Base-by-base conservation (phyloP, 2,329 filamentous ascomycete genomes). In the Colletotrichum abscissum region DNA sequence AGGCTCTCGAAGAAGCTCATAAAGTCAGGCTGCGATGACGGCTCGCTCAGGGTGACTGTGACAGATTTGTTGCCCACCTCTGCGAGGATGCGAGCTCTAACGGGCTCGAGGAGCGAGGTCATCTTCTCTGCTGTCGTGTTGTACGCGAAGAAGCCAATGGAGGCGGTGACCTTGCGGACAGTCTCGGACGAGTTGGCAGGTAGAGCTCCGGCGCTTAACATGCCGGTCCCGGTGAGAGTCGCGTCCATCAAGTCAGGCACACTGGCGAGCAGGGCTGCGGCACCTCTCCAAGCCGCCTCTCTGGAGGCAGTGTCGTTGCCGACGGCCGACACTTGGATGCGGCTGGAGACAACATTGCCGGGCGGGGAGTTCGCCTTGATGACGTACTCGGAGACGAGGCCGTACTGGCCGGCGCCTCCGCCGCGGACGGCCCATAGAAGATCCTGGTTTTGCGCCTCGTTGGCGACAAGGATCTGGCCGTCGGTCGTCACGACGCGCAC, bases 351-450 rank as follows among this genome's bases (percentile, higher is more conserved):
- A 2, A 72, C 69, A 30, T 72, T 72, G 30, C 64, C 69, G 0
- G 69, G 69, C 24, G 19, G 30, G 12, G 57, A 38, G 28, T 72
- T 58, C 11, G 69, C 58, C 63, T 68, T 63, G 35, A 72, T 55
- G 58, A 72, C 38, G 26, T 68, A 63, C 46, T 65, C 63, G 26
- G 84, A 80, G 9, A 90, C 86, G 3, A 90, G 81, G 2, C 84
- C 89, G 74, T 86, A 91, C 6, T 84, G 88, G 2, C 86, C 86
- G 7, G 84, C 86, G 1, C 89, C 88, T 7, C 88, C 88, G 22
- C 88, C 88, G 67, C 84, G 83, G 14, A 90, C 79, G 3, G 88
- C 89, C 88, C 88, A 92, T 79, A 88, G 90, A 1, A 91, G 82
- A 64, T 91, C 88, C 0, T 83, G 74, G 72, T 90, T 86, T 28